These are phyloP conservation scores for Zoysia matrella DNA, from an alignment of 202 grass and related monocot species.

Conservation along the genomic window DNA sequence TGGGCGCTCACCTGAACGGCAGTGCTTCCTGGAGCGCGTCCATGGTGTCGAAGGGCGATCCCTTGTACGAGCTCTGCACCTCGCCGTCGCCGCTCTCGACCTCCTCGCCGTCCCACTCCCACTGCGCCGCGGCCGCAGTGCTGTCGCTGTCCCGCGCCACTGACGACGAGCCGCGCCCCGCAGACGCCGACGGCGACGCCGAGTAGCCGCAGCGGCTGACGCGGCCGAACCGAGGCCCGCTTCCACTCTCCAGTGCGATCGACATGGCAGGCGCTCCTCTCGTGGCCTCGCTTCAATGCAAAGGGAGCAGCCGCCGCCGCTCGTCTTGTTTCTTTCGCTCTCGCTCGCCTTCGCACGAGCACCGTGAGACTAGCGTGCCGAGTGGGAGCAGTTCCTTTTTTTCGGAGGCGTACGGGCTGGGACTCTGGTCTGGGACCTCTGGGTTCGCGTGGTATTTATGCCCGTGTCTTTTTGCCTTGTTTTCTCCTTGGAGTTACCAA, in stretches of 20 bases:
- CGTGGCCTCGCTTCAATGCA: conserved; percentile 40
- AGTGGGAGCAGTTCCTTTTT: background rate
- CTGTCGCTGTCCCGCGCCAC: conserved; percentile 66
- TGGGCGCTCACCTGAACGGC: conserved; percentile 65
- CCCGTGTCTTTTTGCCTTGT: background rate
- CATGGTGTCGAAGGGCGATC: conserved; percentile 78
- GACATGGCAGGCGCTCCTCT: conserved; percentile 59
- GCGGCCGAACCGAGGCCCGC: conserved; percentile 51
- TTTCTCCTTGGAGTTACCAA: background rate
- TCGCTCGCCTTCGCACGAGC: conserved; percentile 30
- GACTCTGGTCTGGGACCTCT: too few relatives aligned
- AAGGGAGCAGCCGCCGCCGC: conserved; percentile 33
- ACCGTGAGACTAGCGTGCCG: background rate
- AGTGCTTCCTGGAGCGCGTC: conserved; percentile 86
- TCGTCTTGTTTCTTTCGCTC: conserved; percentile 29
- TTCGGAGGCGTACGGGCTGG: background rate
- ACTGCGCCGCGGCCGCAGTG: conserved; percentile 51
- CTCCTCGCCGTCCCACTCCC: conserved; percentile 69
- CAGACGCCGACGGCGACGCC: conserved; percentile 49
- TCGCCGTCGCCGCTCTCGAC: conserved; percentile 65
- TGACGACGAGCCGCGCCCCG: conserved; percentile 66
- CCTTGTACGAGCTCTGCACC: conserved; percentile 90
- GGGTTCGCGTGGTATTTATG: conserved; percentile 25
- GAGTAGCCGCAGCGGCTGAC: conserved; percentile 52
- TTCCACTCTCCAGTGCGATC: conserved; percentile 77